Base-by-base conservation (phyloP, 176 grass and related monocot genomes). In the Ensete ventricosum region DNA sequence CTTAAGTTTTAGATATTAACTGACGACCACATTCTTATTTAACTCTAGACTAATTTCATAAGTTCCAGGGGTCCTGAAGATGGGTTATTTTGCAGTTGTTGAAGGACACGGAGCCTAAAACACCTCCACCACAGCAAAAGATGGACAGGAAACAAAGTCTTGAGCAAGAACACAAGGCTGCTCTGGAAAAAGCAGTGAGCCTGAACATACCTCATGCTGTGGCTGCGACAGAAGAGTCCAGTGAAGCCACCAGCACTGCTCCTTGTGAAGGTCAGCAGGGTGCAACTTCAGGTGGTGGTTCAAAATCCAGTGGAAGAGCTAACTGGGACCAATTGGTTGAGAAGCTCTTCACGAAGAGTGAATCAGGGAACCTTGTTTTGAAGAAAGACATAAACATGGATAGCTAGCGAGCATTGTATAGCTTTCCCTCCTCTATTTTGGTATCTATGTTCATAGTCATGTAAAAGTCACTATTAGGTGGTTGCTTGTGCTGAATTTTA, bases 251-350 rank as follows among this genome's bases (percentile, higher is more conserved):
- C 20, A 75, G 23, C 43, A n/a, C 74, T 11, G 67, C 27, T 6
- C 2, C 70, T 29, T 55, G 69, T 2, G 80, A 89, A 43, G 55
- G 70, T 34, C 63, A 63, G 53, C 76, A 69, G 0, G 72, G 80
- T 25, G 50, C 80, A 13, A 57, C 59, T 24, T 80, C 81, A 2
- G 62, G 74, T 25, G 19, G 67, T 0, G 79, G 76, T 76, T 82
- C 86, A 16, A 79, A 65, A 71, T 76, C 86, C 57, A 74, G 53
- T 3, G 79, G 78, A 74, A 79, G 77, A 81, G 89, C 88, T 10
- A 99, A 86, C 52, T 99, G 96, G 96, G 86, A 95, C 22, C 83
- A 91, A 12, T 55, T 99, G 76, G 82, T 91, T 48, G 81, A 88
- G 21, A 89, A 84, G 73, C 91, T 95, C 48, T 99, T 91, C 80